Conservation (phyloP, 495 filamentous ascomycete species). For the Trypethelium eluteriae region DNA sequence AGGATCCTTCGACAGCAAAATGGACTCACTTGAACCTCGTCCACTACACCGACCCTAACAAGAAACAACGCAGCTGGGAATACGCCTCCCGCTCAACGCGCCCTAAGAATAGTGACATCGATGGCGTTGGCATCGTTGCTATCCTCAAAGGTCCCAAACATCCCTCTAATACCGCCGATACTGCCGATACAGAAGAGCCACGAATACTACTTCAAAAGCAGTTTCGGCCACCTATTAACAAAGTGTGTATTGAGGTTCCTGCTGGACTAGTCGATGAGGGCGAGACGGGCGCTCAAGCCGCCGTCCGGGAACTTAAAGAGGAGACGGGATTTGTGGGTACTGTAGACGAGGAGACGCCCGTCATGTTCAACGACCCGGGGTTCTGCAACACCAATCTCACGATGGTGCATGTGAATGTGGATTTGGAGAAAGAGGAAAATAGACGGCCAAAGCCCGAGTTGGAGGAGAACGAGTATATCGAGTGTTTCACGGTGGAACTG, state of each 20-base stretch:
- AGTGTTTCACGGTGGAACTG: conserved; percentile 34
- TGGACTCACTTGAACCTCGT: background rate
- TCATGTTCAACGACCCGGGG: conserved; percentile 35
- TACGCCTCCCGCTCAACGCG: conserved; percentile 48
- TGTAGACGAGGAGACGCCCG: conserved; percentile 52
- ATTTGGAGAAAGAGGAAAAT: conserved; percentile 27
- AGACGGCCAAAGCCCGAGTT: conserved; percentile 36
- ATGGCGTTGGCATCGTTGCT: conserved; percentile 85
- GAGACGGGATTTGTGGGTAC: conserved; percentile 83
- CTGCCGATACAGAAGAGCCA: conserved; percentile 15
- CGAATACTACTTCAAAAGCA: conserved; percentile 70
- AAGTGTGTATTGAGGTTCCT: conserved; percentile 72
- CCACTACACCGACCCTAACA: background rate
- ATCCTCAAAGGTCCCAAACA: conserved; percentile 67
- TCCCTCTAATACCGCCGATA: conserved; percentile 31
- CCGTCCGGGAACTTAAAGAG: conserved; percentile 83
- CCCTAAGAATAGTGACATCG: conserved; percentile 51
- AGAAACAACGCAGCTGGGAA: conserved; percentile 46
- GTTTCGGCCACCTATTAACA: conserved; percentile 75
- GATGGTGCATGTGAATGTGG: conserved; percentile 15
- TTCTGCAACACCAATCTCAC: conserved; percentile 26
- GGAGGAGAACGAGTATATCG: conserved; percentile 37
- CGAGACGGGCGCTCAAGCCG: conserved; percentile 70
- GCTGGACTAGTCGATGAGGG: conserved; percentile 78
- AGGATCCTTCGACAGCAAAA: conserved; percentile 2